Conservation (phyloP, 345 rosid species). For the Aethionema arabicum region DNA sequence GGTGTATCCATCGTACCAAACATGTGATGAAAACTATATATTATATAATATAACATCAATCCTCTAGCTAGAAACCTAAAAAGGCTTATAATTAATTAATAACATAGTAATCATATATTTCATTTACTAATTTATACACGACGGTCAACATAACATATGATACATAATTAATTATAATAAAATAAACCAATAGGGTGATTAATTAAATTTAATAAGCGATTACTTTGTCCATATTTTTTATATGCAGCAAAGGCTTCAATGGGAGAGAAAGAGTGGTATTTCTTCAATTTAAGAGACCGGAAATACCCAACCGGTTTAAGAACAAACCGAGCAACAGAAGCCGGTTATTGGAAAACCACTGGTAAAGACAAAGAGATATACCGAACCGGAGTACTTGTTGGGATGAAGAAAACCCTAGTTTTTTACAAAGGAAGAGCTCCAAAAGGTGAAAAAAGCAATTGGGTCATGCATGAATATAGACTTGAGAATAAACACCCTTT, state of each 20-base stretch:
- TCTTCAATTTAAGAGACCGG: constrained; percentile 80
- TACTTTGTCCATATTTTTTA: constrained; percentile 1
- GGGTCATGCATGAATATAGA: constrained; percentile 99
- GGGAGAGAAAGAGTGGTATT: constrained; percentile 99
- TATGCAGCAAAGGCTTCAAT: constrained; percentile 79
- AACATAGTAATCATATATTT: constrained; percentile 2
- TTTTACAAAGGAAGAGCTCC: constrained; percentile 96
- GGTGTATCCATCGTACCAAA: constrained; percentile 39
- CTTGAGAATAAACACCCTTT: constrained; percentile 67
- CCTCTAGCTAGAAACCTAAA: constrained; percentile 3
- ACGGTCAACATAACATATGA: constrained; percentile 10
- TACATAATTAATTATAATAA: background rate
- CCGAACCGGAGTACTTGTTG: constrained; percentile 60
- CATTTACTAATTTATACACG: background rate
- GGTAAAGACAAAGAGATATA: constrained; percentile 87
- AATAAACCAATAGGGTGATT: background rate
- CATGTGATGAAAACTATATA: constrained; percentile 25
- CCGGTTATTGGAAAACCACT: constrained; percentile 96
- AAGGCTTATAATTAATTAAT: background rate
- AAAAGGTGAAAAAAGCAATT: constrained; percentile 89
- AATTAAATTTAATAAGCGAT: background rate
- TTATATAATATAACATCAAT: background rate
- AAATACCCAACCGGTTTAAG: constrained; percentile 96
- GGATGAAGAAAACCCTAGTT: constrained; percentile 98
- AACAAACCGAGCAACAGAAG: constrained; percentile 91